Base-by-base conservation (phyloP, 176 grass and related monocot genomes). In the Paspalum notatum region DNA sequence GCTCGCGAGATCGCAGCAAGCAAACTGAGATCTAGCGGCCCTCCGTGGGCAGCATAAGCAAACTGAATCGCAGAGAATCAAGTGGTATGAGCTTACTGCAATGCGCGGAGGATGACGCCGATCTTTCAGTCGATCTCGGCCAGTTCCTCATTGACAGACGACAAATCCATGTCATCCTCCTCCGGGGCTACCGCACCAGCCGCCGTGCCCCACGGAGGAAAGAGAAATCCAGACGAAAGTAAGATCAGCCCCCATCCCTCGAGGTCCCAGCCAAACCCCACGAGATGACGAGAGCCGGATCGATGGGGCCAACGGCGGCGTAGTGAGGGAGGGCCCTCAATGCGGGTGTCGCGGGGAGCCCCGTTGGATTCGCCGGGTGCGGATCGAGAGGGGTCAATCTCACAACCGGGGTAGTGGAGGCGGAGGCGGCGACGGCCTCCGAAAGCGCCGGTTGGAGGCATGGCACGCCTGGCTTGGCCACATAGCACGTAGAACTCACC, bases 101-200 rank as follows among this genome's bases (percentile, higher is more conserved):
- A 98, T 89, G 88, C 80, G 38, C 92, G 95, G 71, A 98, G 89
- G 82, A 98, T 92, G 59, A 94, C 92, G 55, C 69, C 77, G 81
- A 94, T 93, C 88, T 94, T 87, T 0, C 95, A 92, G 52, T 98
- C 90, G 80, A 88, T 94, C 90, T 92, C 85, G 69, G 90, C 90
- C 77, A 98, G 85, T 66, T 89, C 95, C 83, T 91, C 92, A 73
- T 91, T 98, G 66, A 98, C 71, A 81, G 82, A 91, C 20, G 88
- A 85, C 92, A 98, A 94, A 90, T 97, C 92, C 95, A 97, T 97
- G 53, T 53, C 8, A 47, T n/a, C 81, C 45, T 26, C 25, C 71
- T 66, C 21, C 41, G 26, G 16, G 1, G 9, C 46, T 21, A n/a
- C n/a, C 78, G 6, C 72, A 71, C 40, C 58, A 17, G 43, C 59